Evolutionary conservation across 2,329 filamentous ascomycete species (phyloP).

Genomic region (Lachnellula arida): DNA sequence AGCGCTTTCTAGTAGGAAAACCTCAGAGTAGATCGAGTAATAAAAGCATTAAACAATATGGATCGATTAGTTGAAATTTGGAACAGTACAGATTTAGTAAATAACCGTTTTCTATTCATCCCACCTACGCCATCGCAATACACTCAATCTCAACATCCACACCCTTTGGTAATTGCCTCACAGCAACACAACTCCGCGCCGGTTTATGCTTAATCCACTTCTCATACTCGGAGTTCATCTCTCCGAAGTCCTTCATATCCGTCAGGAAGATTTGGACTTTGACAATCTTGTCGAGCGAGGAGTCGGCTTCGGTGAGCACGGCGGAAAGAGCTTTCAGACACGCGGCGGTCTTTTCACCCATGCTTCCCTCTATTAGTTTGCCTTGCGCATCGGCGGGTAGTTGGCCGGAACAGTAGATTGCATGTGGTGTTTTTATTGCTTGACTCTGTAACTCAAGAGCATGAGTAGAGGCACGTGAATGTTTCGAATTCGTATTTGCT

Average conservation of each 20-base stretch:
- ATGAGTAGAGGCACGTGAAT: constrained; percentile 11
- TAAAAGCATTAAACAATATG: no score
- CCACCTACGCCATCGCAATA: constrained; percentile 57
- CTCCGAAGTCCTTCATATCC: constrained; percentile 84
- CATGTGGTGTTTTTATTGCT: constrained; percentile 59
- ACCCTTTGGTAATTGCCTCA: constrained; percentile 81
- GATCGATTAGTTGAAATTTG: no score
- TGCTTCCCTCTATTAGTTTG: constrained; percentile 45
- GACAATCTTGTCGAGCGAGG: constrained; percentile 72
- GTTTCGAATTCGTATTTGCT: constrained; percentile 6
- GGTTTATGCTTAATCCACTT: constrained; percentile 82
- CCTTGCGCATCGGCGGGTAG: constrained; percentile 27
- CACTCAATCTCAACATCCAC: constrained; percentile 89
- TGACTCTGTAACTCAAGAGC: constrained; percentile 46
- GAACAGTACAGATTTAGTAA: no score
- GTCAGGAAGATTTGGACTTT: constrained; percentile 90
- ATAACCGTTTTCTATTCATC: no score
- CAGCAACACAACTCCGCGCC: constrained; percentile 83
- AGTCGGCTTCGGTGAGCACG: constrained; percentile 78
- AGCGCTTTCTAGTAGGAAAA: no score
- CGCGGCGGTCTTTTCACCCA: constrained; percentile 57
- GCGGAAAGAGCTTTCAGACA: constrained; percentile 75
- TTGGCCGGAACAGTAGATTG: constrained; percentile 62
- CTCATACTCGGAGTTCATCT: constrained; percentile 82
- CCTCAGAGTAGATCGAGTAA: no score